Evolutionary conservation across 2,329 filamentous ascomycete genomes (phyloP).

Genomic region (Alternaria gansuensis): DNA sequence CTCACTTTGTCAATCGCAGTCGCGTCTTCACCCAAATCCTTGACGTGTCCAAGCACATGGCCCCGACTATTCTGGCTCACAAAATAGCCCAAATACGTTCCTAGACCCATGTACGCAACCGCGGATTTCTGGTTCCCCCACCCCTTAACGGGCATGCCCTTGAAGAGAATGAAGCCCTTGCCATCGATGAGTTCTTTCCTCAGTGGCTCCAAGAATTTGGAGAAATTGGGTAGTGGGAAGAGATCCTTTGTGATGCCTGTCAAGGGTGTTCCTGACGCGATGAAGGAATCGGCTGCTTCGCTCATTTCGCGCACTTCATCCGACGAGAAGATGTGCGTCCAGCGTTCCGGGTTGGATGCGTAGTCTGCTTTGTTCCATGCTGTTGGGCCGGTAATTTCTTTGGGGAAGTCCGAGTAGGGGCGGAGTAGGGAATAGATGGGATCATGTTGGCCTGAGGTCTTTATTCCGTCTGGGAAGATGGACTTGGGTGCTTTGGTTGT

Average conservation of each 20-base stretch:
- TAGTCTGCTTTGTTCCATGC: constrained; percentile 76
- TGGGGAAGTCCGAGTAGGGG: constrained; percentile 75
- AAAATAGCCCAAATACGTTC: constrained; percentile 86
- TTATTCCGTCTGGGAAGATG: constrained; percentile 71
- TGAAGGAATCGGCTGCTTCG: constrained; percentile 72
- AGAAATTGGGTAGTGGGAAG: constrained; percentile 69
- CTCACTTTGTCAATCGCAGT: constrained; percentile 84
- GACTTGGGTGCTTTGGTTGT: constrained; percentile 52
- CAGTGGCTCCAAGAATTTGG: constrained; percentile 63
- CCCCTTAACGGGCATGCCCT: constrained; percentile 76
- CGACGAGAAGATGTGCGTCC: constrained; percentile 74
- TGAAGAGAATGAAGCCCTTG: constrained; percentile 91
- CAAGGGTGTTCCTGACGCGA: constrained; percentile 69
- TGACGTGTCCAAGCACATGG: constrained; percentile 88
- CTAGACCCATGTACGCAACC: constrained; percentile 77
- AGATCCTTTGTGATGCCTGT: constrained; percentile 75
- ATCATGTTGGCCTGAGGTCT: constrained; percentile 75
- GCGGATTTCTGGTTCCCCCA: constrained; percentile 85
- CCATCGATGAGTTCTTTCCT: constrained; percentile 77
- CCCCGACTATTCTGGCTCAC: constrained; percentile 85
- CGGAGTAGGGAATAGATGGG: constrained; percentile 72
- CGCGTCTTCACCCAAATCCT: constrained; percentile 84
- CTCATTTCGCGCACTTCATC: constrained; percentile 74
- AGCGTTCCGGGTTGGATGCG: constrained; percentile 68
- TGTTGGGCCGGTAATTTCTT: constrained; percentile 73